Base-by-base conservation (phyloP, 2,329 filamentous ascomycete genomes). In the Aspergillus unguis region DNA sequence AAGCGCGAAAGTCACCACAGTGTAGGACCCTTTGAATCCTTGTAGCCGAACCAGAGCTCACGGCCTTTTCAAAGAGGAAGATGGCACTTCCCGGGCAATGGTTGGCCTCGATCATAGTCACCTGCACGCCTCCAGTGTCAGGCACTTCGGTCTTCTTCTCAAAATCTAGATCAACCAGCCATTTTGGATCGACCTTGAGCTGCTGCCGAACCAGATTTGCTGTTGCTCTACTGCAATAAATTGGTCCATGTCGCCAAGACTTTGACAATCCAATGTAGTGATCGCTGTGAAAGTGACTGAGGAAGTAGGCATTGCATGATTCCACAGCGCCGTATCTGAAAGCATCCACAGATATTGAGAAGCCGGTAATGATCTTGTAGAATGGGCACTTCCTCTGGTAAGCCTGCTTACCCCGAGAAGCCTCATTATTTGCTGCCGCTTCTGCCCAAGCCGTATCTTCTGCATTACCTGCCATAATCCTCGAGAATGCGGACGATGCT, bases 281-380 rank as follows among this genome's bases (percentile, higher is more conserved):
- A 67, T 99, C 94, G 64, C 91, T 96, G 71, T 99, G 94, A 61
- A 97, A 99, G 67, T 99, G 94, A 62, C 92, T 96, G 8, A 99
- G 80, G 61, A 99, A 99, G 68, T 99, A 99, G 1, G 92, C 94
- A 49, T 88, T 87, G 69, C 92, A 96, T 0, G 90, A 92, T 66
- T 95, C 82, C 0, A 99, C 90, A 3, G 92, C 90, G 2, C 94
- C 94, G 65, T 97, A 99, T 23, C 92, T 85, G 65, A 99, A 96
- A 0, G 94, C 94, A 71, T 99, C 94, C 0, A 99, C 94, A 53
- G 90, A 95, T 48, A 97, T 95, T 58, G 82, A 90, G 64, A 96
- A 87, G 0, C 90, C 91, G 0, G 92, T 92, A 74, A 99, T 86
- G 58, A 97, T 96, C 71, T 99, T 99, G 77, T 99, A 99, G 65